Evolutionary conservation across 169 alveolate species (phyloP), one percentile per base, ranked within the genome.

Genomic region (Plasmodium gallinaceum): DNA sequence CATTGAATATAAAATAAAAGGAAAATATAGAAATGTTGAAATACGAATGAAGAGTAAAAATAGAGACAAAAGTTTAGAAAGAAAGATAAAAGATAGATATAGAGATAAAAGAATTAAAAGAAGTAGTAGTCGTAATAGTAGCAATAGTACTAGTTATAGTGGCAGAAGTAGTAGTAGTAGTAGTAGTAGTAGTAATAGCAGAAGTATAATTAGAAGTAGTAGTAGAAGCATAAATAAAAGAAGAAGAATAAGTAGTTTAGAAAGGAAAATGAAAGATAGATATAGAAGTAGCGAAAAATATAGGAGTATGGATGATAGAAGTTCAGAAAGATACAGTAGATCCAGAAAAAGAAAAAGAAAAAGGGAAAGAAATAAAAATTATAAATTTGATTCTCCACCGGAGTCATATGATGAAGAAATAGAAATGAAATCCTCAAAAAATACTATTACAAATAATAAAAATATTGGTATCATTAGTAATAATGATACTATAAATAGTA

Each of bases 351-450:
- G 73, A 32, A 62, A 22, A 10, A 62, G 48, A 12, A 52, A 65
- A 7, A 7, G 48, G 32, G 89, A 78, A 8, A 37, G 71, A 7
- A 16, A 42, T 58, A 74, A 74, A 60, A 78, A 16, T 26, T 78
- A 78, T 43, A 78, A 78, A 51, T 78, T 78, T 65, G 89, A 78
- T 51, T 78, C 89, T 42, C 89, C 89, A 9, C 89, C 89, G 4
- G 62, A 65, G 18, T 78, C 89, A 18, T 39, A 12, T 32, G 57
- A 66, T 14, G 89, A 78, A 7, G 48, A 22, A 0, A 52, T n/a
- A 10, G 45, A 22, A 7, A 65, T 6, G 10, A 78, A 78, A 65
- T n/a, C 2, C 3, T 6, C 51, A 7, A 72, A 54, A 39, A 72
- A 12, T 16, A 22, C 85, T 0, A 39, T 22, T n/a, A 52, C 51